Percentiles rank a stretch among this genome's conserved stretches.
Evolutionary conservation across 73 alveolate genomes (phyloP).

Genomic region (Uronychia setigera): DNA sequence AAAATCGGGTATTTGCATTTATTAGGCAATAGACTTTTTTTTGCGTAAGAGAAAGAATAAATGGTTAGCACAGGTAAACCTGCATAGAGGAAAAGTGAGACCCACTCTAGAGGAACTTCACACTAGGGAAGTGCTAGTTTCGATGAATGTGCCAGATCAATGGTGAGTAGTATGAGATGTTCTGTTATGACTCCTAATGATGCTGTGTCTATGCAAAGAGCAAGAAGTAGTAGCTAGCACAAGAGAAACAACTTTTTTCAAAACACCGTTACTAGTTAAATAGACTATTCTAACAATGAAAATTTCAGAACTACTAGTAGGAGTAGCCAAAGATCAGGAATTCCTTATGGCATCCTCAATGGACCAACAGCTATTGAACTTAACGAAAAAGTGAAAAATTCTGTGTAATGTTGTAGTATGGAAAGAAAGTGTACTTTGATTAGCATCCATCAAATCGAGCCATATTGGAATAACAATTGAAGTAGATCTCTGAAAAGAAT

Average conservation of each 20-base stretch:
- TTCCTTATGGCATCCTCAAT: constrained; percentile 9
- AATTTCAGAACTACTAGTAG: not conserved
- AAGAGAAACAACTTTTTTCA: not conserved
- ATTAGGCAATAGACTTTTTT: not conserved
- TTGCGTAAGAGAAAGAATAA: not conserved
- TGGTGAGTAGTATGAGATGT: not conserved
- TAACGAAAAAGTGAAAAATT: not conserved
- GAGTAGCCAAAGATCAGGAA: not conserved
- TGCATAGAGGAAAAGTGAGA: not conserved
- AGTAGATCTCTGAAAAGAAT: constrained; percentile 11
- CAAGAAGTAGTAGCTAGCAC: not conserved
- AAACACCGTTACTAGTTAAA: too few species aligned
- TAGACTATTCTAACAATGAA: too few species aligned
- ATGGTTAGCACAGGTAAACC: not conserved
- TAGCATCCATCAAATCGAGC: constrained; percentile 12
- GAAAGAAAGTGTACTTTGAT: constrained; percentile 29
- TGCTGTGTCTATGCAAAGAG: not conserved
- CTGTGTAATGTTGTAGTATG: not conserved
- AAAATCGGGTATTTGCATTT: constrained; percentile 21
- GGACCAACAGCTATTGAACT: constrained; percentile 4
- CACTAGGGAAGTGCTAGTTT: not conserved
- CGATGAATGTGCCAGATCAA: not conserved
- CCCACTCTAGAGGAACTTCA: not conserved
- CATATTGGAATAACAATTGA: constrained; percentile 13
- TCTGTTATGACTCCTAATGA: constrained; percentile 34